Percentiles rank a stretch among this genome's conserved stretches.
Conservation (phyloP, 2,329 filamentous ascomycete genomes). For the Sclerotinia spermophila region DNA sequence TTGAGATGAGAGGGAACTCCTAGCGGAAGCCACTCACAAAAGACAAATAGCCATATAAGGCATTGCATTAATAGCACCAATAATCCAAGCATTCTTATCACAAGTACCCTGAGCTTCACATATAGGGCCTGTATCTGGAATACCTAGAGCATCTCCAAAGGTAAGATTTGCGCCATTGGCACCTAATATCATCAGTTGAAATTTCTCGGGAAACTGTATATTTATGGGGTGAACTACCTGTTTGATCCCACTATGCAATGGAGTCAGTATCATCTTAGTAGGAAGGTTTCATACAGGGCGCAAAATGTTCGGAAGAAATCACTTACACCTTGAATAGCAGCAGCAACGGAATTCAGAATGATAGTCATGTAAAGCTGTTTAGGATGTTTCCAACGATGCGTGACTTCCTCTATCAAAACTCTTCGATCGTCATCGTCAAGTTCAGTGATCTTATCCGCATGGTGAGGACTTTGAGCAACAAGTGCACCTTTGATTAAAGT, state of each 20-base stretch:
- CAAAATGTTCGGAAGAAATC: neutral
- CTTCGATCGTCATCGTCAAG: conserved; percentile 58
- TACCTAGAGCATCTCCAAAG: conserved; percentile 45
- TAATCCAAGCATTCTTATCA: conserved; percentile 50
- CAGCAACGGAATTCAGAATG: conserved; percentile 63
- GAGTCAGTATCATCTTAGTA: neutral
- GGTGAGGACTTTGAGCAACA: conserved; percentile 68
- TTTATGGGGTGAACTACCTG: neutral
- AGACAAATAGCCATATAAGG: conserved; percentile 48
- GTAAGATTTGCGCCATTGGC: conserved; percentile 48
- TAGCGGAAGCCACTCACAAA: conserved; percentile 34
- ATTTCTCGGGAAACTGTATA: neutral
- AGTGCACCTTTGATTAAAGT: conserved; percentile 67
- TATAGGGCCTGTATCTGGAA: conserved; percentile 28
- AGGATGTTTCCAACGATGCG: conserved; percentile 67
- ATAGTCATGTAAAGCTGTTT: conserved; percentile 63
- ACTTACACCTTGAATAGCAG: conserved; percentile 57
- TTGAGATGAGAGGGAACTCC: neutral
- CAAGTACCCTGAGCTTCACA: conserved; percentile 33
- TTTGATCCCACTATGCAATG: conserved; percentile 18
- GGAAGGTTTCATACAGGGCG: conserved; percentile 18
- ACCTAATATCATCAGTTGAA: conserved; percentile 38
- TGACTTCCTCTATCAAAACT: conserved; percentile 59
- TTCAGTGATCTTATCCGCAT: conserved; percentile 56
- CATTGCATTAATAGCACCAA: conserved; percentile 54